A percentile compares a stretch with the other conserved stretches of the same genome.
These are phyloP conservation scores for Theobroma cacao DNA, from an alignment of 345 rosid genomes.

Conservation along the genomic window DNA sequence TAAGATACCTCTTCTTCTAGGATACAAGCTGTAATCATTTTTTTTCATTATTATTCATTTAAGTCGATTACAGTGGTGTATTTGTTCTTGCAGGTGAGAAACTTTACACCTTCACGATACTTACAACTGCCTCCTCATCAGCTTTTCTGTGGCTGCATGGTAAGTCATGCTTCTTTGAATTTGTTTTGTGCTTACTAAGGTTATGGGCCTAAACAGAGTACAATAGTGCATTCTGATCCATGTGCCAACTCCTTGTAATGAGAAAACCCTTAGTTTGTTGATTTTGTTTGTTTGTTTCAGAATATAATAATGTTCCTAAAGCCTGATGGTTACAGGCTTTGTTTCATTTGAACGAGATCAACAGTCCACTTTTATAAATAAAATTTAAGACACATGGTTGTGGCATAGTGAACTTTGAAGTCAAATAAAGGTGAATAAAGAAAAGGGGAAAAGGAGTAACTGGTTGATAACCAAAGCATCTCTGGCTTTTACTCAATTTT, in stretches of 20 bases:
- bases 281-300: background rate
- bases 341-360: background rate
- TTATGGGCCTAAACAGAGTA: background rate
- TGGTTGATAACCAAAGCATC: background rate
- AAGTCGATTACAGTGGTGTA: background rate
- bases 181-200: background rate
- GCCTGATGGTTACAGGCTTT: background rate
- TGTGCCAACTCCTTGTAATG: background rate
- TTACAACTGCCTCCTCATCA: slow-evolving; percentile 74
- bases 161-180: slow-evolving; percentile 35
- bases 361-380: background rate
- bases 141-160: slow-evolving; percentile 83
- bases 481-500: background rate
- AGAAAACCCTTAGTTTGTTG: background rate
- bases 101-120: slow-evolving; percentile 68
- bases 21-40: background rate
- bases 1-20: background rate
- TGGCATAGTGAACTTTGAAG: background rate
- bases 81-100: slow-evolving; percentile 62
- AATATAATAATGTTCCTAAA: background rate
- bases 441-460: background rate
- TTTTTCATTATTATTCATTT: background rate
- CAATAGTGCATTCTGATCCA: background rate
- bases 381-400: background rate
- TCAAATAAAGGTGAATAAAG: background rate